Conservation (phyloP, 495 filamentous ascomycete species). For the Penicillium tannophilum region DNA sequence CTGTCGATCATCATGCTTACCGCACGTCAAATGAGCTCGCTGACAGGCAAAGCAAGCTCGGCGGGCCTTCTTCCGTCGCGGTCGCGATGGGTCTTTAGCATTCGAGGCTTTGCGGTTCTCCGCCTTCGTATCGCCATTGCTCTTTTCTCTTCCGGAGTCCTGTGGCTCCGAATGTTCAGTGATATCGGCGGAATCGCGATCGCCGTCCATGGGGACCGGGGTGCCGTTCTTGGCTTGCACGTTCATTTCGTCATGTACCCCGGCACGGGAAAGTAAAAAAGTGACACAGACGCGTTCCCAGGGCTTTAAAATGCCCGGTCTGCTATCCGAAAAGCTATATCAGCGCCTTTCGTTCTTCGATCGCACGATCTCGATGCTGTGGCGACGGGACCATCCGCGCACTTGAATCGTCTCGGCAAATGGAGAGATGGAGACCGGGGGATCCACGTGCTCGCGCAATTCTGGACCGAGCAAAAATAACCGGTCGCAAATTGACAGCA, state of each 20-base stretch:
- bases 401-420: constrained; percentile 20
- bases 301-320: neutral
- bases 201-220: constrained; percentile 48
- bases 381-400: constrained; percentile 30
- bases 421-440: constrained; percentile 5
- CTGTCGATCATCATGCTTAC: constrained; percentile 57
- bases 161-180: constrained; percentile 43
- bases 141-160: constrained; percentile 51
- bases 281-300: constrained; percentile 5
- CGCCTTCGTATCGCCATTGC: constrained; percentile 59
- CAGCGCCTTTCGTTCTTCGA: constrained; percentile 11
- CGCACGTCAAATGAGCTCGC: constrained; percentile 94
- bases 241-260: constrained; percentile 53
- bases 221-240: constrained; percentile 49
- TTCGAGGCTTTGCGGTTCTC: constrained; percentile 59
- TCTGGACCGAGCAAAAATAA: constrained; percentile 2
- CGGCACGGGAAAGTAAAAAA: neutral
- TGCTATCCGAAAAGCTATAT: constrained; percentile 3
- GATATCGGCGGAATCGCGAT: constrained; percentile 55
- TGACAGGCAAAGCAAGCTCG: constrained; percentile 97
- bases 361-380: constrained; percentile 19
- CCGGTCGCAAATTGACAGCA: constrained; percentile 14
- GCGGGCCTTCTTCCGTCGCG: constrained; percentile 92
- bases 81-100: constrained; percentile 83
- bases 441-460: constrained; percentile 24